These are phyloP conservation scores for Mesembryanthemum crystallinum DNA, from an alignment of 148 eudicot genomes.

Conservation along the genomic window DNA sequence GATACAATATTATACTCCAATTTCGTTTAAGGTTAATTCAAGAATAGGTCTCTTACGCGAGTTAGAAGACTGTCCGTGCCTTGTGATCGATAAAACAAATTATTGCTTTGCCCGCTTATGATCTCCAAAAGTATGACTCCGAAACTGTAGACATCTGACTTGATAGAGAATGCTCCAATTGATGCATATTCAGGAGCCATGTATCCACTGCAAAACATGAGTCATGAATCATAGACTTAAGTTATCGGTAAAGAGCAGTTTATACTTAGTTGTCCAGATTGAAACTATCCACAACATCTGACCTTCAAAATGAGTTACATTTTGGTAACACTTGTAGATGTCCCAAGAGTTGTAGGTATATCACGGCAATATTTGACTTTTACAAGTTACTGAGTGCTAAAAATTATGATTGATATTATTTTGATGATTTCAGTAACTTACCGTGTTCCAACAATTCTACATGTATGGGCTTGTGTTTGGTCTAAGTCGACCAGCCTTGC, in stretches of 20 bases:
- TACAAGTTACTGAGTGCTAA: background rate
- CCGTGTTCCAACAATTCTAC: background rate
- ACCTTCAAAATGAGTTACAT: too few species aligned
- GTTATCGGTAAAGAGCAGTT: too few species aligned
- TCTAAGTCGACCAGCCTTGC: background rate
- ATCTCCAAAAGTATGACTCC: constrained; percentile 6
- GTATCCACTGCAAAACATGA: background rate
- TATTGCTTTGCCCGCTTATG: background rate
- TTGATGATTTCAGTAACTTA: background rate
- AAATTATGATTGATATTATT: too few species aligned
- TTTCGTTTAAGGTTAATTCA: too few species aligned
- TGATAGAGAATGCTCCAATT: background rate
- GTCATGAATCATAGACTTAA: background rate
- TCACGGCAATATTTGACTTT: background rate
- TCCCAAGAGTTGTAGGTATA: background rate
- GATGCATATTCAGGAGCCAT: constrained; percentile 1
- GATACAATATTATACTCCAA: too few species aligned
- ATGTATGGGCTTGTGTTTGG: background rate
- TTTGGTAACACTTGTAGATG: background rate
- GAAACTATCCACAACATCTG: too few species aligned
- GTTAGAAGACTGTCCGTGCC: too few species aligned
- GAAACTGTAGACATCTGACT: background rate
- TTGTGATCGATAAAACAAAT: background rate
- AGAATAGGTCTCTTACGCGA: too few species aligned
- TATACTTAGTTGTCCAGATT: too few species aligned